Evolutionary conservation across 2,329 filamentous ascomycete genomes (phyloP).

Genomic region (Rosellinia necatrix): DNA sequence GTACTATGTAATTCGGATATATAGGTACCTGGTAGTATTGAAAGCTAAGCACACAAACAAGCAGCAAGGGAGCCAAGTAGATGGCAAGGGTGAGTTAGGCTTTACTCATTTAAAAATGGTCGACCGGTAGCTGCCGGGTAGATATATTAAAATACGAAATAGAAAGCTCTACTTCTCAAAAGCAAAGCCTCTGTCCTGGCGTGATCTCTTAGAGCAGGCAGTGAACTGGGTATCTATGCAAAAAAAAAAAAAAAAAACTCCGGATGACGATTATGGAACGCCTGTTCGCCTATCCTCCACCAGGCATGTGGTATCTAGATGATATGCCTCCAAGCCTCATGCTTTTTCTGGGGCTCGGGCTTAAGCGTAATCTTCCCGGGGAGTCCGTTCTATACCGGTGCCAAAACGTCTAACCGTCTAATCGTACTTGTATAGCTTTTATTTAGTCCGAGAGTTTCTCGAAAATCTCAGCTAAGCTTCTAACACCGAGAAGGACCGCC

Average conservation of each 20-base stretch:
- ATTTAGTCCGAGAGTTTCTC: conserved; percentile 59
- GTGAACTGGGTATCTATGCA: conserved; percentile 35
- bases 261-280: conserved; percentile 28
- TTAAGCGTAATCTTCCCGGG: neutral
- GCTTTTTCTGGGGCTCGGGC: conserved; percentile 1
- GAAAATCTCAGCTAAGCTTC: conserved; percentile 73
- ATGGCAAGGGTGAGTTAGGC: too few relatives aligned
- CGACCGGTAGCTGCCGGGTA: too few relatives aligned
- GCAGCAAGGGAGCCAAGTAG: too few relatives aligned
- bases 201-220: conserved; percentile 27
- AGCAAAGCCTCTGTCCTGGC: conserved; percentile 16
- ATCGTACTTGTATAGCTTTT: neutral
- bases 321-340: conserved; percentile 7
- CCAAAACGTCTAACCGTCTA: neutral
- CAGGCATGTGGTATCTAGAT: conserved; percentile 1
- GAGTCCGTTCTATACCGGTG: neutral
- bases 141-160: too few relatives aligned
- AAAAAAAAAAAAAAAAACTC: too few relatives aligned
- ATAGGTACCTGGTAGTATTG: too few relatives aligned
- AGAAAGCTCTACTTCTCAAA: too few relatives aligned
- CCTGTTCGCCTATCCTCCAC: conserved; percentile 25
- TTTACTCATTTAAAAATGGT: too few relatives aligned
- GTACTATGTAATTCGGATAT: too few relatives aligned
- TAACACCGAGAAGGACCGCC: conserved; percentile 76
- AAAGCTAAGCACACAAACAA: too few relatives aligned